Base-by-base conservation (phyloP, 139 green algal species). In the Tetradesmus obliquus region DNA sequence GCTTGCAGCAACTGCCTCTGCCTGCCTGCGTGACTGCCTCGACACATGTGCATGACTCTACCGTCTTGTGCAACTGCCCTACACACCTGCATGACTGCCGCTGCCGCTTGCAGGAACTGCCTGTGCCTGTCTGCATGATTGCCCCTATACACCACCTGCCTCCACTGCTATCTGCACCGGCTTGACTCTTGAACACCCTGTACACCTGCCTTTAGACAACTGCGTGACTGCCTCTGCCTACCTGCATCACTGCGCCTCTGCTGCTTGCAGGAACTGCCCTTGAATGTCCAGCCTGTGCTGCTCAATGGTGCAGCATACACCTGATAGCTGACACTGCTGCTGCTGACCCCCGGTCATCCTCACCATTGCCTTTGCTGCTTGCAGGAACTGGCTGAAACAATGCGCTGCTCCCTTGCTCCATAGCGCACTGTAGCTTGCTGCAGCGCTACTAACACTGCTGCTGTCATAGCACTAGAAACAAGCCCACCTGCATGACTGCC, bases 41-140 rank as follows among this genome's bases (percentile, higher is more conserved):
- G 8, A 24, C 8, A 7, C 15, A 10, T n/a, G n/a, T n/a, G n/a
- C n/a, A n/a, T n/a, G n/a, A n/a, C n/a, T n/a, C n/a, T n/a, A n/a
- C n/a, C 72, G 9, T 8, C 19, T 81, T 8, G 8, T 81, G 72
- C 53, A 66, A 22, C 45, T 51, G 45, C 45, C 82, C 20, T 24
- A 51, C 85, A 8, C 51, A 96, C 96, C 95, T 95, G 60, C 17
- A 97, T 95, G 22, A 98, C 95, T 9, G 79, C 80, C 84, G 97
- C 94, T 51, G 96, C 96, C 20, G 94, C 95, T 20, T 55, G 76
- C 51, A 99, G 88, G 84, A 98, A 99, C 22, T 97, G 88, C 66
- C 97, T 87, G 82, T 97, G 96, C 79, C n/a, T n/a, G n/a, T n/a
- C n/a, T n/a, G n/a, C n/a, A n/a, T n/a, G n/a, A n/a, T n/a, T n/a